Conservation (phyloP, 2,329 filamentous ascomycete genomes). For the Aureobasidium sp. region DNA sequence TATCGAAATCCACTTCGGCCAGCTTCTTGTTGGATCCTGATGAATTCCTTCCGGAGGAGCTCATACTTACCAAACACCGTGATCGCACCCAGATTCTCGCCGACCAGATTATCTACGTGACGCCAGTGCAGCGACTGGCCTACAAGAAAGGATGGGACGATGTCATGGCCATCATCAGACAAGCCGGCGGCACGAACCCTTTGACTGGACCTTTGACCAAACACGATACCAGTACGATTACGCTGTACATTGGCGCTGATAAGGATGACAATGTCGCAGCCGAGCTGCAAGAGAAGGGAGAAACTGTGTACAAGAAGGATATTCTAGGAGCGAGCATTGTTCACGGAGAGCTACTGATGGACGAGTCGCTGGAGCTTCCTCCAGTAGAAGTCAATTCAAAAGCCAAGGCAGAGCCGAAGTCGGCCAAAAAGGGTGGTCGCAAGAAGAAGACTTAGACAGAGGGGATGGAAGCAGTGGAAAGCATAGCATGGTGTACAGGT, state of each 20-base stretch:
- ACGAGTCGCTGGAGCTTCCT: background rate
- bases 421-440: background rate
- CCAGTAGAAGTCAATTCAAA: background rate
- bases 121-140: background rate
- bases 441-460: background rate
- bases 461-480: background rate
- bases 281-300: background rate
- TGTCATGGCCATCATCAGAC: background rate
- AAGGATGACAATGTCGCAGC: background rate
- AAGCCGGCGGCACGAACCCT: background rate
- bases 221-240: background rate
- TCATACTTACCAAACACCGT: background rate
- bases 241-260: background rate
- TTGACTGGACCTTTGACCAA: background rate
- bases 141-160: constrained; percentile 7
- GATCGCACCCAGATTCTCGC: background rate
- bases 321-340: background rate
- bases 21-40: background rate
- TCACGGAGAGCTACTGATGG: background rate
- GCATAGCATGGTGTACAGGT: background rate
- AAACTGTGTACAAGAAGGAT: constrained; percentile 4
- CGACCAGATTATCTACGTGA: background rate
- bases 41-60: background rate
- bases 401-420: background rate
- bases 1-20: background rate